These are phyloP conservation scores for Selaginella moellendorffii DNA, from an alignment of 75 land plant species.

Conservation along the genomic window DNA sequence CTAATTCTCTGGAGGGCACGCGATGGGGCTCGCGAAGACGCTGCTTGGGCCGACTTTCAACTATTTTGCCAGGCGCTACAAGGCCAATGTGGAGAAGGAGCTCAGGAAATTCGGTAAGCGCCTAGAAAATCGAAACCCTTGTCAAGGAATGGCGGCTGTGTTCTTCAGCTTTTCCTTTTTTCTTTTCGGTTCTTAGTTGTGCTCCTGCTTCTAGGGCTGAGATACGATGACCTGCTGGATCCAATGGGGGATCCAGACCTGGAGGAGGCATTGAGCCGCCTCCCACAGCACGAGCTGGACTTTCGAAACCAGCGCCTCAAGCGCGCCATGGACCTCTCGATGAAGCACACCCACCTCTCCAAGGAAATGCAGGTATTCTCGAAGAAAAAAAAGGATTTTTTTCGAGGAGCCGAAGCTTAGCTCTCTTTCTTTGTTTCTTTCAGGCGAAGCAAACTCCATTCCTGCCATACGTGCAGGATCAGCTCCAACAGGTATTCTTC, in stretches of 20 bases:
- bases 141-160: too few relatives aligned
- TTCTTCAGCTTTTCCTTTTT: neutral
- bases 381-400: too few relatives aligned
- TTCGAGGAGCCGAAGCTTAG: too few relatives aligned
- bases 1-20: too few relatives aligned
- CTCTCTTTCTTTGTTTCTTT: too few relatives aligned
- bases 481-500: slow-evolving; percentile 53
- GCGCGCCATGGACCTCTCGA: slow-evolving; percentile 86
- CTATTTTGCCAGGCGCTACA: neutral
- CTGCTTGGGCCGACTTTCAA: neutral
- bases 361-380: slow-evolving; percentile 75
- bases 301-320: slow-evolving; percentile 78
- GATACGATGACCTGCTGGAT: slow-evolving; percentile 83
- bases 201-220: slow-evolving; percentile 32
- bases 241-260: slow-evolving; percentile 57
- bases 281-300: slow-evolving; percentile 66
- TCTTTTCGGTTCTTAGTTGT: neutral
- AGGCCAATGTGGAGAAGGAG: neutral
- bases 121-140: neutral
- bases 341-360: slow-evolving; percentile 74
- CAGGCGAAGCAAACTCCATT: slow-evolving; percentile 79
- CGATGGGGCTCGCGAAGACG: neutral
- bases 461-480: slow-evolving; percentile 53
- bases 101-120: neutral
- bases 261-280: slow-evolving; percentile 64